Evolutionary conservation across 106 monocot genomes (phyloP).

Genomic region (Alisma plantagoaquatica): DNA sequence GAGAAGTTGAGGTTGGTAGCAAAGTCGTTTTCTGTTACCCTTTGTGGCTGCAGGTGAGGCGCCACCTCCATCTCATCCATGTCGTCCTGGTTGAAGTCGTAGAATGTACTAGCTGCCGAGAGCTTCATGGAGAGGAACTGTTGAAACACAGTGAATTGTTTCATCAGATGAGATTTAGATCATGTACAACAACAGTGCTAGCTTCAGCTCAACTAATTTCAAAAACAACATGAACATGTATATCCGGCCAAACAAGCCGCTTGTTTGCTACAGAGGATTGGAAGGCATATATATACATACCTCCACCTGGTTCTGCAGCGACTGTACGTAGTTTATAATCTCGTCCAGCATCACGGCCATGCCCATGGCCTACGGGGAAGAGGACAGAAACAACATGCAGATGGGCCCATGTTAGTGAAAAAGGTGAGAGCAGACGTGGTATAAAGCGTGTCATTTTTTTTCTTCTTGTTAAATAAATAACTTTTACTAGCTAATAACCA

Average conservation of each 20-base stretch:
- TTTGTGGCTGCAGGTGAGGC: slow-evolving; percentile 10
- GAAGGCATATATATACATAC: slow-evolving; percentile 9
- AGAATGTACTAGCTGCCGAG: slow-evolving; percentile 45
- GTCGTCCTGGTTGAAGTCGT: slow-evolving; percentile 30
- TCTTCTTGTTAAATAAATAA: no score
- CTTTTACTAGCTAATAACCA: no score
- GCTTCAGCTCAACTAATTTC: not conserved
- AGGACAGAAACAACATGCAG: no score
- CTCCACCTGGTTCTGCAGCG: slow-evolving; percentile 75
- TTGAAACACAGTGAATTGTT: no score
- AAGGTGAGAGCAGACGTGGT: no score
- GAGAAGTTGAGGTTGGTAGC: no score
- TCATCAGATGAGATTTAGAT: no score
- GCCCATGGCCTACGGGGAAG: slow-evolving; percentile 63
- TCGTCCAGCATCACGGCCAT: slow-evolving; percentile 63
- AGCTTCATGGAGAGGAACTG: slow-evolving; percentile 82
- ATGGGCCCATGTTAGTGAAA: no score
- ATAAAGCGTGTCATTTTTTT: no score
- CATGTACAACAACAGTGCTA: not conserved
- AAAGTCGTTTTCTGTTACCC: no score
- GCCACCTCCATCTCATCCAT: slow-evolving; percentile 18
- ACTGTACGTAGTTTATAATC: slow-evolving; percentile 73
- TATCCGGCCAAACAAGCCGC: no score
- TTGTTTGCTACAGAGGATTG: no score
- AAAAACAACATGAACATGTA: not conserved